Evolutionary conservation across 169 alveolate genomes (phyloP).

Genomic region (Fabrea salina): DNA sequence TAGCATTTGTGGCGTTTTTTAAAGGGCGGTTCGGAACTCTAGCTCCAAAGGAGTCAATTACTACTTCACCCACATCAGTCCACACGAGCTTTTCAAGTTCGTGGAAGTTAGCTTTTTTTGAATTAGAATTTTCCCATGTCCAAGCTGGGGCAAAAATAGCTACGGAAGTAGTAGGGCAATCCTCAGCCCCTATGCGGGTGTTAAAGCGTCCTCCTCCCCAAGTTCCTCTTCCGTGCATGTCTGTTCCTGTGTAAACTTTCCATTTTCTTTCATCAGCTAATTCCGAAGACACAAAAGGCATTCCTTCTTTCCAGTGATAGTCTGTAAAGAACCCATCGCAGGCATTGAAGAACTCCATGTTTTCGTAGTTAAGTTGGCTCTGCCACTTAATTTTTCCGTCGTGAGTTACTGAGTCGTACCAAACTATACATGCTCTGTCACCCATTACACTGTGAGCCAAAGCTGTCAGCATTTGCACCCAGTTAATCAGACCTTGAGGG

Average conservation of each 20-base stretch:
- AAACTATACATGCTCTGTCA: constrained; percentile 32
- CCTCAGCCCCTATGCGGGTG: constrained; percentile 40
- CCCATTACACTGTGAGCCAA: constrained; percentile 2
- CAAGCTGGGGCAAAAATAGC: constrained; percentile 43
- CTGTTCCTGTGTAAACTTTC: constrained; percentile 58
- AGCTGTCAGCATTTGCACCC: not conserved
- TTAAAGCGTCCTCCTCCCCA: constrained; percentile 61
- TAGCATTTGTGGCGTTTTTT: not conserved
- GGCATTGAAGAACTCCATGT: constrained; percentile 41
- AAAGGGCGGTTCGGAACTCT: not conserved
- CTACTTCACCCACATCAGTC: not conserved
- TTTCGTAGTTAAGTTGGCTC: constrained; percentile 35
- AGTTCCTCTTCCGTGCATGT: constrained; percentile 62
- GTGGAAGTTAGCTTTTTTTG: not conserved
- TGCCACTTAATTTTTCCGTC: constrained; percentile 53
- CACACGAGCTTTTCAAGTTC: constrained; percentile 15
- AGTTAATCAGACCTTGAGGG: not conserved
- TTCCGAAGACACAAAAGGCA: constrained; percentile 14
- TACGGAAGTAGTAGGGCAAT: constrained; percentile 10
- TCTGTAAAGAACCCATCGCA: constrained; percentile 59
- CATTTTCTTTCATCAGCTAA: constrained; percentile 26
- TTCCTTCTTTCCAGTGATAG: constrained; percentile 52
- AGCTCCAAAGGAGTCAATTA: not conserved
- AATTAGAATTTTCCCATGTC: constrained; percentile 21
- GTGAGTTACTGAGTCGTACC: constrained; percentile 51